Conservation (phyloP, 208 protist genomes). For the Crithidia brevicula region DNA sequence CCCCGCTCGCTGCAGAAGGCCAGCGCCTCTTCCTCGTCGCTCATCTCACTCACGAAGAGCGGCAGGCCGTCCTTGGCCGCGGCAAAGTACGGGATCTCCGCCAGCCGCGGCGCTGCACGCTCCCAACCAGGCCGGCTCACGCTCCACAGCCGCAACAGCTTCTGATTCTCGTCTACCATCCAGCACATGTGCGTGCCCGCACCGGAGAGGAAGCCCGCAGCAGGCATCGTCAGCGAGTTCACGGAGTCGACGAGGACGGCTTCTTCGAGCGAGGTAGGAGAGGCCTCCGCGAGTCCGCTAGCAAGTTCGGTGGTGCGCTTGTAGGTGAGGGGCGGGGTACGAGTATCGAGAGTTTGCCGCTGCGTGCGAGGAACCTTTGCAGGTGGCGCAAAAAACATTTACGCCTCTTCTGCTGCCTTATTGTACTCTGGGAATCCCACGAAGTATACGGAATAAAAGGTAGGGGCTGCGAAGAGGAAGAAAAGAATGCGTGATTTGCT, state of each 20-base stretch:
- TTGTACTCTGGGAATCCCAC: too few species aligned
- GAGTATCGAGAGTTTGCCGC: slow-evolving; percentile 35
- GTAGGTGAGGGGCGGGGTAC: slow-evolving; percentile 20
- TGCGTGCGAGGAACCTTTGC: slow-evolving; percentile 80
- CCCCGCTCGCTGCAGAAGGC: slow-evolving; percentile 82
- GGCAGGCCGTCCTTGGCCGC: slow-evolving; percentile 59
- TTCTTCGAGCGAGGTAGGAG: slow-evolving; percentile 28
- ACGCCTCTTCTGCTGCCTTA: slow-evolving; percentile 25
- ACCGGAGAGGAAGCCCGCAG: slow-evolving; percentile 63
- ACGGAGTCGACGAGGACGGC: slow-evolving; percentile 13
- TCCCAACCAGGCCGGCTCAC: slow-evolving; percentile 52
- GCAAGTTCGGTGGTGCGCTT: slow-evolving; percentile 16
- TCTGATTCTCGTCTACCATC: slow-evolving; percentile 74
- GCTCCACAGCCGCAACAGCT: slow-evolving; percentile 75
- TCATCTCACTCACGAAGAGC: slow-evolving; percentile 81
- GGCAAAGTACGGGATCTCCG: slow-evolving; percentile 68
- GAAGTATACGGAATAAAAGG: too few species aligned
- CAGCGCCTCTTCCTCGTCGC: slow-evolving; percentile 61
- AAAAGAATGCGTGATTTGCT: neutral
- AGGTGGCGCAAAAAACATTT: slow-evolving; percentile 59
- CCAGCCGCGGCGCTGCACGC: slow-evolving; percentile 56
- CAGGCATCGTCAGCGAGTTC: slow-evolving; percentile 2
- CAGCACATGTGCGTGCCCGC: slow-evolving; percentile 73
- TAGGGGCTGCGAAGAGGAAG: too few species aligned
- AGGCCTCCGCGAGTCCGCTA: slow-evolving; percentile 10